These are phyloP conservation scores for Aurinia saxatilis DNA, from an alignment of 345 rosid species.

Conservation along the genomic window DNA sequence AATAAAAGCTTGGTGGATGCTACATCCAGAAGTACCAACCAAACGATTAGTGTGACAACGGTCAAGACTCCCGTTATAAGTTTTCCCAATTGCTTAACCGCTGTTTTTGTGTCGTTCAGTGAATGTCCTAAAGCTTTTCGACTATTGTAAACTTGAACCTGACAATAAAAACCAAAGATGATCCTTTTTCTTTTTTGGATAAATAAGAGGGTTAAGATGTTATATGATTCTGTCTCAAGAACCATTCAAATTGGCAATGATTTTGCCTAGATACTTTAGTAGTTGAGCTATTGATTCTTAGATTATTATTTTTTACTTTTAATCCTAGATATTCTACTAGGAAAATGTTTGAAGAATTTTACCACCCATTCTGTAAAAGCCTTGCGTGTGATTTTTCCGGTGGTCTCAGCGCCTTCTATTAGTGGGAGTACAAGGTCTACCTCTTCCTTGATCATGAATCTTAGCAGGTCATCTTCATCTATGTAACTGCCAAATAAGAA, in stretches of 20 bases:
- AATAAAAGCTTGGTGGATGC: constrained; percentile 67
- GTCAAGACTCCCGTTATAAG: constrained; percentile 49
- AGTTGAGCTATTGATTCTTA: no score
- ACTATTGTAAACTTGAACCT: constrained; percentile 75
- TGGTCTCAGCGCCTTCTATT: constrained; percentile 47
- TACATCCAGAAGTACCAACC: constrained; percentile 68
- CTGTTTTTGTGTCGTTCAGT: constrained; percentile 80
- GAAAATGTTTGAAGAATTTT: constrained; percentile 7
- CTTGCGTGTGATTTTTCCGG: constrained; percentile 46
- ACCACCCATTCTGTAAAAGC: constrained; percentile 84
- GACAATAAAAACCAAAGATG: constrained; percentile 5
- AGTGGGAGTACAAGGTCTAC: constrained; percentile 70
- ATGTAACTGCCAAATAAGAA: constrained; percentile 43
- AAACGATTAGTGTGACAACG: constrained; percentile 35
- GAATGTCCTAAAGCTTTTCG: constrained; percentile 72
- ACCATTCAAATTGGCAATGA: no score
- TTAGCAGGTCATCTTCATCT: constrained; percentile 56
- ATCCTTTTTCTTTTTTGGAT: no score
- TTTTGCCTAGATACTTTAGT: no score
- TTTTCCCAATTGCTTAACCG: constrained; percentile 67
- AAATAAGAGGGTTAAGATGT: no score
- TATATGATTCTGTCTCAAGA: no score
- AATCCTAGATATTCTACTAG: no score
- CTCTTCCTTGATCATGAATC: constrained; percentile 88
- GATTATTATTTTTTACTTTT: no score